phyloP scores from a whole-genome alignment of 345 rosid genomes.

The Linum tenue region DNA sequence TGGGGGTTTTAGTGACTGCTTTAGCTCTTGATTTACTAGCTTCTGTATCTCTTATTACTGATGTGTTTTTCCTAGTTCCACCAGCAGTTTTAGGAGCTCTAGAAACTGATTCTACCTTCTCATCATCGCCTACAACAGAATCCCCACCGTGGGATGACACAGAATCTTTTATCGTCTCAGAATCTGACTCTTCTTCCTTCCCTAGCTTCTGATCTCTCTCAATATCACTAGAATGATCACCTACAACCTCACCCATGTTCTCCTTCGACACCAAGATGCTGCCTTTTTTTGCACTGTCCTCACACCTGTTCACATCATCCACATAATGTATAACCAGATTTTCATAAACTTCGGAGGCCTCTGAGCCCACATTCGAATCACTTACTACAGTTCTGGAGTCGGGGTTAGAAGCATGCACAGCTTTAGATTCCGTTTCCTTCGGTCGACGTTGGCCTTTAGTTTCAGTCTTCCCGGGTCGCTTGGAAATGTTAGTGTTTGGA shows the following conservation, averaged over 20 bases:
- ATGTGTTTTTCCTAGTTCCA: constrained; percentile 9
- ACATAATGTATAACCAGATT: background rate
- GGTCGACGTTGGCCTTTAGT: constrained; percentile 34
- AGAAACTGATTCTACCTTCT: constrained; percentile 34
- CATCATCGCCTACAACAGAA: constrained; percentile 35
- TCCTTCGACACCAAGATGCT: constrained; percentile 16
- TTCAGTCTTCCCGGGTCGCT: constrained; percentile 40
- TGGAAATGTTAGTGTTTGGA: constrained; percentile 40
- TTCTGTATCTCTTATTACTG: constrained; percentile 14
- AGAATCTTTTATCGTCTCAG: constrained; percentile 48
- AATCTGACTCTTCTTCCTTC: constrained; percentile 44
- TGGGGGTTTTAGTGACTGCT: constrained; percentile 18
- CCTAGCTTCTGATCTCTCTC: constrained; percentile 33
- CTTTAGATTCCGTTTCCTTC: constrained; percentile 41
- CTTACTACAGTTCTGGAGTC: constrained; percentile 33
- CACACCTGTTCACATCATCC: constrained; percentile 35
- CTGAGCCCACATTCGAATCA: constrained; percentile 51
- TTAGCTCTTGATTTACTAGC: constrained; percentile 17
- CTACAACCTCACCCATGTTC: constrained; percentile 25
- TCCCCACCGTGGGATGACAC: constrained; percentile 43
- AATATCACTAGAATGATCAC: constrained; percentile 33
- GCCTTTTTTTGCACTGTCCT: constrained; percentile 24
- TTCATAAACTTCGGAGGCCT: constrained; percentile 23
- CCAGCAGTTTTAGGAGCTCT: constrained; percentile 21
- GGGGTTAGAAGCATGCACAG: constrained; percentile 25